Conservation (phyloP, 345 rosid species). For the Sapria himalayana region DNA sequence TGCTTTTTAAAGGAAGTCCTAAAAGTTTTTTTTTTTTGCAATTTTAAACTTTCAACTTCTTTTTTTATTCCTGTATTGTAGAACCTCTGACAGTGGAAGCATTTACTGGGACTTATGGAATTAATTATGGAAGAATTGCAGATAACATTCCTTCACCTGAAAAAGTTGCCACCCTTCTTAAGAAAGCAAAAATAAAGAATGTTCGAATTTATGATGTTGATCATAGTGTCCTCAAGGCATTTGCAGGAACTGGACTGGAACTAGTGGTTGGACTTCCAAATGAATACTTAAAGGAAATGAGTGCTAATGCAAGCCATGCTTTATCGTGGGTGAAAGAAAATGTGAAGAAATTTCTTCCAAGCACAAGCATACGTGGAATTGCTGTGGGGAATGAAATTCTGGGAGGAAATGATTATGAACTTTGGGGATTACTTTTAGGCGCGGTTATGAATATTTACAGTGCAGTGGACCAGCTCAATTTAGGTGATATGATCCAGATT, state of each 20-base stretch:
- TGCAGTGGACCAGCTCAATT: constrained; percentile 35
- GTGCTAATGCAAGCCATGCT: constrained; percentile 50
- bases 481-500: constrained; percentile 52
- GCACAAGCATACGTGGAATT: constrained; percentile 69
- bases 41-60: too few relatives aligned
- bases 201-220: constrained; percentile 78
- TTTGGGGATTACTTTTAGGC: constrained; percentile 45
- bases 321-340: constrained; percentile 73
- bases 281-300: constrained; percentile 45
- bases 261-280: constrained; percentile 78
- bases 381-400: constrained; percentile 87
- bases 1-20: too few relatives aligned
- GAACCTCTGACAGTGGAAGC: constrained; percentile 26
- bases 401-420: constrained; percentile 36
- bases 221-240: constrained; percentile 72
- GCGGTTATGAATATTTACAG: constrained; percentile 58
- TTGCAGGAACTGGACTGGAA: constrained; percentile 71
- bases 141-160: constrained; percentile 90
- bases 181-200: constrained; percentile 62
- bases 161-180: constrained; percentile 55
- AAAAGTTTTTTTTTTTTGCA: too few relatives aligned
- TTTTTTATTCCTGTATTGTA: constrained; percentile 9
- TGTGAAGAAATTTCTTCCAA: constrained; percentile 58
- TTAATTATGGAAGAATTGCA: constrained; percentile 87
- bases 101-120: constrained; percentile 79